phyloP scores from a whole-genome alignment of 129 eudicot species.

The Flaveria sonorensis region DNA sequence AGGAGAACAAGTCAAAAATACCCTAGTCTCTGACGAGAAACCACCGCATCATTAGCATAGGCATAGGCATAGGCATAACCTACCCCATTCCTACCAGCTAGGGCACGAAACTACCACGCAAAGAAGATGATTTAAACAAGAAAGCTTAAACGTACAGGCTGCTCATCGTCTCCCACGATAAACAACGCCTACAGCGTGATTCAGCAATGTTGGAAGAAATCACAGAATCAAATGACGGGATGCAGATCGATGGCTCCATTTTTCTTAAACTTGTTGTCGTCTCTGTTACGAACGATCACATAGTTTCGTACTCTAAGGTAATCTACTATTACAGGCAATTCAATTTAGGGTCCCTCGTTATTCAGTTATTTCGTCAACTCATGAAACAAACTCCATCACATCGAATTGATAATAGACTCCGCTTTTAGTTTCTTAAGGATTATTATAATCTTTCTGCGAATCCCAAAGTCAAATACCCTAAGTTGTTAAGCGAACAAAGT shows the following conservation, averaged over 20 bases:
- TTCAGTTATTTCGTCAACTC: neutral
- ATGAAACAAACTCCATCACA: neutral
- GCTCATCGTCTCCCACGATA: conserved; percentile 41
- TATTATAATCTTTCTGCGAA: conserved; percentile 13
- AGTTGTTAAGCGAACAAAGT: conserved; percentile 17
- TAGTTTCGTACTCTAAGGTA: conserved; percentile 81
- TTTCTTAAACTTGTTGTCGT: conserved; percentile 81
- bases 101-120: conserved; percentile 30
- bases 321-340: neutral
- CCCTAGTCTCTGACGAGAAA: no score
- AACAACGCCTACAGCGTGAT: conserved; percentile 11
- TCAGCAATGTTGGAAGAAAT: no score
- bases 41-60: no score
- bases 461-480: neutral
- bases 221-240: conserved; percentile 7
- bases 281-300: conserved; percentile 85
- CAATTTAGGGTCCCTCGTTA: neutral
- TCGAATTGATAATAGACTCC: neutral
- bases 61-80: neutral
- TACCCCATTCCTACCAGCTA: neutral
- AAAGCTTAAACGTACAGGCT: conserved; percentile 28
- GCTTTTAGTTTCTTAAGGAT: neutral
- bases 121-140: conserved; percentile 36
- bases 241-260: conserved; percentile 54
- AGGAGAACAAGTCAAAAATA: conserved; percentile 16